Base-by-base conservation (phyloP, 176 grass and related monocot species). In the Rhynchospora tenuis region DNA sequence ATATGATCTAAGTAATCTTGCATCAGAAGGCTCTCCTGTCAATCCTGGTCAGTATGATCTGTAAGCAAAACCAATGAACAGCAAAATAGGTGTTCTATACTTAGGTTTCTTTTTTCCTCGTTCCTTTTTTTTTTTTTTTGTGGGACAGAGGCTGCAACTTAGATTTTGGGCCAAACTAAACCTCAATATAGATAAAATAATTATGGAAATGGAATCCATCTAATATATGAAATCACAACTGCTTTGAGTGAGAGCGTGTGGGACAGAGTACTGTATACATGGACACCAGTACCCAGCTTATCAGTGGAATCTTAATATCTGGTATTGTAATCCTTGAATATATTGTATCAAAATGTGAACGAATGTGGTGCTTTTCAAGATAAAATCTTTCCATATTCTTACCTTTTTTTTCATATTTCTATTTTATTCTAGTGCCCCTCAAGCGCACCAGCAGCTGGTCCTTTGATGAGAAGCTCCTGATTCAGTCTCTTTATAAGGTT, bases 401-500 rank as follows among this genome's bases (percentile, higher is more conserved):
- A 27, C 51, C 33, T 38, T 38, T 59, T 56, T 83, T 83, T 57
- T 86, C 28, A 78, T 78, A 47, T 23, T 85, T 23, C 43, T 90
- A 26, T 67, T 85, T 80, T 33, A 64, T 98, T 80, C 85, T 98
- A 80, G 68, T 86, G 69, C 79, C 93, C 75, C 86, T 82, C 50
- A 93, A 86, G 81, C 81, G 89, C 56, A 74, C 84, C 22, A 81
- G 80, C 65, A 92, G 86, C 81, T 99, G 96, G 93, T 90, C 81
- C 85, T 99, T 99, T 57, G 83, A 90, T 77, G 93, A 99, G 57
- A 82, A 95, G 91, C 84, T 60, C 87, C 73, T 76, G 24, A 85
- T 98, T 58, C 95, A 98, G 80, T 91, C 95, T 2, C n/a, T 93
- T 50, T 95, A 95, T 87, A 98, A 91, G 93, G 88, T 90, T 83